Evolutionary conservation across 1,139 yeast species (phyloP).

Genomic region (Candida sp.): DNA sequence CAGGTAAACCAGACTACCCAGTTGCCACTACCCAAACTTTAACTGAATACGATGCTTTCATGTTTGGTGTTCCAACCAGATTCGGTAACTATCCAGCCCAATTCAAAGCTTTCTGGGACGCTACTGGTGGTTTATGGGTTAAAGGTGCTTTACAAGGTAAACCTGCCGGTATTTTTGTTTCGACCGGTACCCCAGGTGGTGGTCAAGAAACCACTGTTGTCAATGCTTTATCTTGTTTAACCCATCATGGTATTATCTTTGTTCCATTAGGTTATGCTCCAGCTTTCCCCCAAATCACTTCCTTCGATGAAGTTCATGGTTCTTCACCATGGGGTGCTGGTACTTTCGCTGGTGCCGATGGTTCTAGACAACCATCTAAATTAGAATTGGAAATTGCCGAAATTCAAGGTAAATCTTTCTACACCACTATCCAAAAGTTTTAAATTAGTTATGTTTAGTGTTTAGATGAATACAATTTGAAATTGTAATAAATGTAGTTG

Average conservation of each 20-base stretch:
- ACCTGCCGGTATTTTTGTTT: slow-evolving; percentile 70
- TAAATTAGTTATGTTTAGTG: background rate
- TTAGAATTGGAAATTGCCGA: slow-evolving; percentile 63
- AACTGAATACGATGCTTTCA: slow-evolving; percentile 64
- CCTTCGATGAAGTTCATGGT: slow-evolving; percentile 72
- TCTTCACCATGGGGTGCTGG: slow-evolving; percentile 93
- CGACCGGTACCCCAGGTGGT: slow-evolving; percentile 84
- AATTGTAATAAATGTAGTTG: too few relatives aligned
- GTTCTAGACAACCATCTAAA: slow-evolving; percentile 68
- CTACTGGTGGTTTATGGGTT: slow-evolving; percentile 84
- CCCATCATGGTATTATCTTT: slow-evolving; percentile 77
- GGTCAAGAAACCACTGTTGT: slow-evolving; percentile 74
- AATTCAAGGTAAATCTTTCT: slow-evolving; percentile 65
- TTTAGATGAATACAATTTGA: too few relatives aligned
- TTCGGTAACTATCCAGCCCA: slow-evolving; percentile 82
- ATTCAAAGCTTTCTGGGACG: slow-evolving; percentile 78
- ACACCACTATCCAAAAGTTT: slow-evolving; percentile 30
- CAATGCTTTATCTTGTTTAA: slow-evolving; percentile 62
- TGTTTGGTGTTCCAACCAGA: slow-evolving; percentile 84
- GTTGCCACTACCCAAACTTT: slow-evolving; percentile 62
- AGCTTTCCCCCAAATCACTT: slow-evolving; percentile 54
- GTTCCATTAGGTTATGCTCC: slow-evolving; percentile 80
- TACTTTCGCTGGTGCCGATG: slow-evolving; percentile 73
- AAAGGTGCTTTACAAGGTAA: slow-evolving; percentile 71
- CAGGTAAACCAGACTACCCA: slow-evolving; percentile 67